Conservation (phyloP, 2,329 filamentous ascomycete genomes). For the Aspergillus caelatus region DNA sequence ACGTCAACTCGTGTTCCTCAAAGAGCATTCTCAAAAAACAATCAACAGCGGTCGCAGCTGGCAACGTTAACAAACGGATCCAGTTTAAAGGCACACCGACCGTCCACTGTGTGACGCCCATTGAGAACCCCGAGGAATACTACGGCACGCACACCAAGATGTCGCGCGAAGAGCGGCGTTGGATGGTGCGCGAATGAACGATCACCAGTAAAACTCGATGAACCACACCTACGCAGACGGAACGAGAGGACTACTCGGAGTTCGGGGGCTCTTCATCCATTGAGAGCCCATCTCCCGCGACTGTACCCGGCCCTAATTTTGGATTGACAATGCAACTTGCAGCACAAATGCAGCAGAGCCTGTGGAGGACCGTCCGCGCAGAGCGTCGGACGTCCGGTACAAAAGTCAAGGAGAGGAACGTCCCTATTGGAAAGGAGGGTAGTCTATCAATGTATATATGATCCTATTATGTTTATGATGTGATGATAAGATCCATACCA, state of each 20-base stretch:
- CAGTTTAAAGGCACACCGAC: constrained; percentile 49
- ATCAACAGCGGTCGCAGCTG: constrained; percentile 18
- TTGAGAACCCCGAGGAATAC: constrained; percentile 52
- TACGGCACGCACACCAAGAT: constrained; percentile 52
- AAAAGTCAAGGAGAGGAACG: constrained; percentile 5
- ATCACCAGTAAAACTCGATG: background rate
- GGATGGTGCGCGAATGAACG: constrained; percentile 42
- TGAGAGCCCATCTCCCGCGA: background rate
- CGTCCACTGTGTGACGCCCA: constrained; percentile 52
- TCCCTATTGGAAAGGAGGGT: constrained; percentile 2
- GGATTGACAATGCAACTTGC: constrained; percentile 7
- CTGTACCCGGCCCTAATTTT: constrained; percentile 11
- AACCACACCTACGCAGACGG: constrained; percentile 1
- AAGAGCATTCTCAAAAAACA: constrained; percentile 54
- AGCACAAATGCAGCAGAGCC: constrained; percentile 3
- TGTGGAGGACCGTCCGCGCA: background rate
- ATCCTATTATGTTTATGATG: constrained; percentile 27
- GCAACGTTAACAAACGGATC: constrained; percentile 39
- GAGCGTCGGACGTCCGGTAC: constrained; percentile 7
- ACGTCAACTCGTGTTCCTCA: constrained; percentile 47
- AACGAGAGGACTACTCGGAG: background rate
- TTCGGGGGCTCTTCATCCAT: background rate
- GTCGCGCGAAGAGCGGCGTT: constrained; percentile 50
- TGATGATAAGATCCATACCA: constrained; percentile 24
- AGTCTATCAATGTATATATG: constrained; percentile 20